Percentiles rank a stretch among this genome's conserved stretches.
These are phyloP conservation scores for Debaryomycetaceae sp. DNA, from an alignment of 1,139 yeast genomes.

Conservation along the genomic window DNA sequence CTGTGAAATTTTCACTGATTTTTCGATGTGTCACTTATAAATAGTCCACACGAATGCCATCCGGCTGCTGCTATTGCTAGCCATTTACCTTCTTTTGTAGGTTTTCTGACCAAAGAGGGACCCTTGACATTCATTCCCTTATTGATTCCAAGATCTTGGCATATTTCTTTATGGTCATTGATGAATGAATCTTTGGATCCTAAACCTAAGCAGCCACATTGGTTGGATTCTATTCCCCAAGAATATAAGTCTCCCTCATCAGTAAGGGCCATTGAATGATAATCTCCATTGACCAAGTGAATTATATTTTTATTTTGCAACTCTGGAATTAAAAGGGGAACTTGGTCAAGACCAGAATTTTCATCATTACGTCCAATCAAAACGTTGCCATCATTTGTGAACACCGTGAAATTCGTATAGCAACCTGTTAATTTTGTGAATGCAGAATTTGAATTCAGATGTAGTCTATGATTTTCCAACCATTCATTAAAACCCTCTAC, in stretches of 20 bases:
- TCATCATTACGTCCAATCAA: slow-evolving; percentile 33
- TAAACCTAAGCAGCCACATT: slow-evolving; percentile 70
- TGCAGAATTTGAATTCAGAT: slow-evolving; percentile 12
- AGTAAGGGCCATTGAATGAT: slow-evolving; percentile 64
- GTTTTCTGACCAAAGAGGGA: slow-evolving; percentile 41
- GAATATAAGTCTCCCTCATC: slow-evolving; percentile 56
- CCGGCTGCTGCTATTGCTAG: slow-evolving; percentile 66
- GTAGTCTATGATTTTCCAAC: slow-evolving; percentile 18
- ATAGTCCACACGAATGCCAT: slow-evolving; percentile 70
- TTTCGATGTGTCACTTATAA: slow-evolving; percentile 8
- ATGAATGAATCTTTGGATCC: slow-evolving; percentile 40
- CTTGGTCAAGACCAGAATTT: slow-evolving; percentile 10
- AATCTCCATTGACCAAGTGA: slow-evolving; percentile 68
- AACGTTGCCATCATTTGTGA: slow-evolving; percentile 50
- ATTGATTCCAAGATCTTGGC: slow-evolving; percentile 25
- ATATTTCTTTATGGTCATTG: slow-evolving; percentile 8
- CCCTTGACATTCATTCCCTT: slow-evolving; percentile 37
- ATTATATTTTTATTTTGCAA: slow-evolving; percentile 53
- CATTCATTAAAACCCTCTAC: slow-evolving; percentile 27
- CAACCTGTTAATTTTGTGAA: slow-evolving; percentile 51
- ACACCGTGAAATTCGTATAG: slow-evolving; percentile 48
- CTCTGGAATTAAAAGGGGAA: slow-evolving; percentile 32
- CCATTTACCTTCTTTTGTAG: slow-evolving; percentile 38
- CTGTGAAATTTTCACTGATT: no score
- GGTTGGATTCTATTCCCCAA: slow-evolving; percentile 67